Conservation (phyloP, 2,329 filamentous ascomycete genomes). For the Aspergillus melleus region DNA sequence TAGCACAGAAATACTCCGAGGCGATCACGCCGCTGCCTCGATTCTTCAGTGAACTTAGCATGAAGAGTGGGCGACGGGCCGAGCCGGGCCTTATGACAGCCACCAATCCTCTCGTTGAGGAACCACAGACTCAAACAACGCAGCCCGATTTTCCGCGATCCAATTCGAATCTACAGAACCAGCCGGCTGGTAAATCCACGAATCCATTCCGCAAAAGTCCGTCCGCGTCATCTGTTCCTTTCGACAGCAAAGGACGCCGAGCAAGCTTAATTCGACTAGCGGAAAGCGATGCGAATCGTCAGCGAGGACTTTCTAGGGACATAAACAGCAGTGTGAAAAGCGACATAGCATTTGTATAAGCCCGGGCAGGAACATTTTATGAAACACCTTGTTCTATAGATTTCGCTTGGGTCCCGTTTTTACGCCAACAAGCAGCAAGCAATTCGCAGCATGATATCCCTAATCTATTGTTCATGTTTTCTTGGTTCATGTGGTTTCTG, state of each 20-base stretch:
- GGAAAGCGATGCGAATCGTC: constrained; percentile 19
- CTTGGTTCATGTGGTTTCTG: background rate
- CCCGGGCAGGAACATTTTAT: background rate
- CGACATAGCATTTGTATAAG: constrained; percentile 32
- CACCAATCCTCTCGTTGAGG: constrained; percentile 19
- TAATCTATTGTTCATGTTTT: background rate
- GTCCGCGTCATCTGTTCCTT: constrained; percentile 16
- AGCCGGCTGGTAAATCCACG: constrained; percentile 1
- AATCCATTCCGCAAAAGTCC: constrained; percentile 16
- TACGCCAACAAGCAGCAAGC: background rate
- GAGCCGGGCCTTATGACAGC: constrained; percentile 22
- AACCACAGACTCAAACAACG: constrained; percentile 16
- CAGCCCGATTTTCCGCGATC: constrained; percentile 24
- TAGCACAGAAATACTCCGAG: constrained; percentile 40
- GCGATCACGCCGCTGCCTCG: constrained; percentile 38
- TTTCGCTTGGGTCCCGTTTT: background rate
- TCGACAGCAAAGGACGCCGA: constrained; percentile 18
- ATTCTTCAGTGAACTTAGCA: constrained; percentile 38
- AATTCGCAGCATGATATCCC: constrained; percentile 12
- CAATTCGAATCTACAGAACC: constrained; percentile 16
- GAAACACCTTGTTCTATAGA: background rate
- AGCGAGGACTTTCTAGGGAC: constrained; percentile 18
- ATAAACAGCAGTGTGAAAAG: constrained; percentile 27
- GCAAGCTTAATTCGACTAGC: constrained; percentile 23
- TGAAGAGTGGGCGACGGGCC: constrained; percentile 26